phyloP scores from a whole-genome alignment of 495 filamentous ascomycete species.

The Hyaloscypha bicolor region DNA sequence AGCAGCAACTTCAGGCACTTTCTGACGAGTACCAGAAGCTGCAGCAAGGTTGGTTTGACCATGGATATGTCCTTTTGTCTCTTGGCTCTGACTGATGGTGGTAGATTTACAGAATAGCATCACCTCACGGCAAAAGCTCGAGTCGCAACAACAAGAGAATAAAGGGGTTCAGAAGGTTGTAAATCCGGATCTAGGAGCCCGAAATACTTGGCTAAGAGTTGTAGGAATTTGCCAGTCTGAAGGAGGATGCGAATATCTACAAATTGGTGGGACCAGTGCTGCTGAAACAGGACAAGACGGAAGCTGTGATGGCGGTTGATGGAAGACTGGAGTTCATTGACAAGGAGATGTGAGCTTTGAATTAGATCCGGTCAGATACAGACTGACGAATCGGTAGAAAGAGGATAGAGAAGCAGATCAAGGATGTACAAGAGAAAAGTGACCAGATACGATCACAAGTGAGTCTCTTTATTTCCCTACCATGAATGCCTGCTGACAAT shows the following conservation, averaged over 20 bases:
- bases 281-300: conserved; percentile 87
- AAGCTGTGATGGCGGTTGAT: conserved; percentile 87
- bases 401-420: conserved; percentile 80
- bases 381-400: conserved; percentile 54
- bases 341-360: conserved; percentile 85
- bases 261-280: conserved; percentile 93
- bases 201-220: conserved; percentile 22
- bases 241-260: conserved; percentile 85
- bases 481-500: neutral
- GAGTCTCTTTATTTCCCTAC: conserved; percentile 16
- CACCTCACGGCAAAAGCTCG: conserved; percentile 85
- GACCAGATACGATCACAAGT: conserved; percentile 81
- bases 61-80: neutral
- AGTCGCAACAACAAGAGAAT: conserved; percentile 94
- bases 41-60: conserved; percentile 64
- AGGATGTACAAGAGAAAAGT: conserved; percentile 75
- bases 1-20: conserved; percentile 70
- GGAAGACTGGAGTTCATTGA: conserved; percentile 89
- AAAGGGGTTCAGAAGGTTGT: conserved; percentile 77
- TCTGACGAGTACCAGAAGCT: conserved; percentile 86
- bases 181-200: neutral
- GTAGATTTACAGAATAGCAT: conserved; percentile 79
- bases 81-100: conserved; percentile 3
- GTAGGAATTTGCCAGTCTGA: conserved; percentile 80
- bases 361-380: neutral